Base-by-base conservation (phyloP, 179 eudicot species). In the Beta lomatogona region DNA sequence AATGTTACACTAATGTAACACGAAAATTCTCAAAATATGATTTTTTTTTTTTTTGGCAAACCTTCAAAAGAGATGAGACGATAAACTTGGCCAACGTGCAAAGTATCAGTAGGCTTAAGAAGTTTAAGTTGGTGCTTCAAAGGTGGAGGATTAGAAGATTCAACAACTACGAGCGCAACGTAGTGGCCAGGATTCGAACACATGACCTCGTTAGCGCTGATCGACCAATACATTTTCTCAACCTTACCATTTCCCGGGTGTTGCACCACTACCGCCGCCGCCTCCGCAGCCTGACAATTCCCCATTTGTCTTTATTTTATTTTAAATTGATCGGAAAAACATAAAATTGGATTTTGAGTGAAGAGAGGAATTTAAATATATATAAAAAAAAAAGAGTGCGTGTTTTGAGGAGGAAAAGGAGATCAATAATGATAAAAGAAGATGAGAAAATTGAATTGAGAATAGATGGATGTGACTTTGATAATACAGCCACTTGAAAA, bases 201-300 rank as follows among this genome's bases (percentile, higher is more conserved):
- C 98, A 94, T 94, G 87, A 94, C 88, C 68, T 90, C 84, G 11
- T 82, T 83, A 15, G 95, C 98, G 18, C 82, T 85, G 19, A 91
- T 85, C 2, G 94, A 80, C 87, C 87, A 81, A 80, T 88, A 86
- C 52, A 91, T 78, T 84, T 90, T 82, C 28, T 92, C 89, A 4
- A 90, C 86, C 71, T 84, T 91, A 45, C 68, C 83, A 10, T 85
- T 88, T 53, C 82, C 88, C 0, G 93, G 93, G 71, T 91, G 93
- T 60, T 88, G 91, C 21, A 94, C 86, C 85, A 89, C 83, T 86
- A 91, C 94, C 66, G 90, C 77, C 71, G 94, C 91, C 48, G 88
- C 93, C 84, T 94, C 94, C 6, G 97, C 92, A 59, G 97, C 92
- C 54, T 94, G 98, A 70, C 98, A 94, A 76, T 93, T 94, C 80